These are phyloP conservation scores for Trypanosoma cruzi DNA, from an alignment of 208 protist genomes.

Conservation along the genomic window DNA sequence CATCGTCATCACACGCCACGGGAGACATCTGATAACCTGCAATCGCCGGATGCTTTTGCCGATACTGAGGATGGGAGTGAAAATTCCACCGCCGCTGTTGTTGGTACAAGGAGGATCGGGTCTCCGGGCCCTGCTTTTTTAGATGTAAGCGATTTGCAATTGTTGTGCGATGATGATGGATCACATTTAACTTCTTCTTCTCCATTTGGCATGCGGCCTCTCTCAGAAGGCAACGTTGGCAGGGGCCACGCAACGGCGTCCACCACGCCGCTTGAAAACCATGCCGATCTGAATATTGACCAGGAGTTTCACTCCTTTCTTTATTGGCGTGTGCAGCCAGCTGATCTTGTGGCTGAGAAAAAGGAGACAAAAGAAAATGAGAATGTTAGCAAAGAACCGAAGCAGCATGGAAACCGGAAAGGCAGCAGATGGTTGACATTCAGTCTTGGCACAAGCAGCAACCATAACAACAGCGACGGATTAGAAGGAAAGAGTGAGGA, in stretches of 20 bases:
- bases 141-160: background rate
- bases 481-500: background rate
- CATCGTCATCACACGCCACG: background rate
- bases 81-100: background rate
- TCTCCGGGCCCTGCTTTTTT: background rate
- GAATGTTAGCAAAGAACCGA: background rate
- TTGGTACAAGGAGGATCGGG: background rate
- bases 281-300: slow-evolving; percentile 41
- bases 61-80: background rate
- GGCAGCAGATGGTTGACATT: slow-evolving; percentile 11
- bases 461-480: background rate
- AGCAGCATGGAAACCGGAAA: background rate
- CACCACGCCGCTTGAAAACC: background rate
- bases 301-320: slow-evolving; percentile 74
- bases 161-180: background rate
- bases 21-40: background rate
- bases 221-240: background rate
- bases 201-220: background rate
- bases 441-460: slow-evolving; percentile 1
- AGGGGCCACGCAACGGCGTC: background rate
- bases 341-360: slow-evolving; percentile 31
- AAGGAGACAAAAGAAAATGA: background rate
- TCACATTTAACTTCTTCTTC: background rate
- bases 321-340: slow-evolving; percentile 81
- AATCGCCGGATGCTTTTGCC: background rate